phyloP scores from a whole-genome alignment of 192 early-diverging fungal genomes.

The Diversispora eburnea region DNA sequence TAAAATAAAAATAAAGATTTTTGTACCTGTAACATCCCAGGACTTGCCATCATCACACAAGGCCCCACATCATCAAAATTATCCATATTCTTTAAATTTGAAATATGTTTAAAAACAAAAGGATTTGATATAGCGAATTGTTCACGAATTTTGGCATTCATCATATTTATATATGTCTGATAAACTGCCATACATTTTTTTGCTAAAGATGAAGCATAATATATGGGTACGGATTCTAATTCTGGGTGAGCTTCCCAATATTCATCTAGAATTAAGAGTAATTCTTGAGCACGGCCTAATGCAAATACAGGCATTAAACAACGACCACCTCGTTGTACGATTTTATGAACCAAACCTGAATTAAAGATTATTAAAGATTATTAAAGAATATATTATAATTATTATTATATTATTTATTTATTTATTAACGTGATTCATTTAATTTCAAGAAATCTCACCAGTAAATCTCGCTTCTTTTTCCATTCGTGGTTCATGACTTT shows the following conservation, averaged over 20 bases:
- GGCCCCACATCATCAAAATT: slow-evolving; percentile 93
- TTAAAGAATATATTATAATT: not conserved
- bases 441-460: slow-evolving; percentile 35
- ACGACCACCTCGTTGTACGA: slow-evolving; percentile 81
- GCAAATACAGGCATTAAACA: slow-evolving; percentile 97
- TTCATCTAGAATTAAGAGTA: slow-evolving; percentile 95
- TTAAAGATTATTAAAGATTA: slow-evolving; percentile 1
- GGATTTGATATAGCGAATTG: slow-evolving; percentile 88
- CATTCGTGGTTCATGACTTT: slow-evolving; percentile 90
- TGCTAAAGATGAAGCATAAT: slow-evolving; percentile 92
- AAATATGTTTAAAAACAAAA: slow-evolving; percentile 95
- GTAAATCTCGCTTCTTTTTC: slow-evolving; percentile 91
- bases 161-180: slow-evolving; percentile 96
- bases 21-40: slow-evolving; percentile 92
- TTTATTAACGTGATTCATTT: not conserved
- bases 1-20: not conserved
- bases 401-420: not conserved
- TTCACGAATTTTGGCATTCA: slow-evolving; percentile 91
- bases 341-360: slow-evolving; percentile 67
- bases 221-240: slow-evolving; percentile 88
- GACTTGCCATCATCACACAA: slow-evolving; percentile 98
- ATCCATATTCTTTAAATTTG: slow-evolving; percentile 78
- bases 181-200: slow-evolving; percentile 97
- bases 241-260: slow-evolving; percentile 91
- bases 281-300: slow-evolving; percentile 94